Percentiles rank a stretch among this genome's conserved stretches.
Evolutionary conservation across 2,329 filamentous ascomycete genomes (phyloP).

Genomic region (Pestalotiopsis sp.): DNA sequence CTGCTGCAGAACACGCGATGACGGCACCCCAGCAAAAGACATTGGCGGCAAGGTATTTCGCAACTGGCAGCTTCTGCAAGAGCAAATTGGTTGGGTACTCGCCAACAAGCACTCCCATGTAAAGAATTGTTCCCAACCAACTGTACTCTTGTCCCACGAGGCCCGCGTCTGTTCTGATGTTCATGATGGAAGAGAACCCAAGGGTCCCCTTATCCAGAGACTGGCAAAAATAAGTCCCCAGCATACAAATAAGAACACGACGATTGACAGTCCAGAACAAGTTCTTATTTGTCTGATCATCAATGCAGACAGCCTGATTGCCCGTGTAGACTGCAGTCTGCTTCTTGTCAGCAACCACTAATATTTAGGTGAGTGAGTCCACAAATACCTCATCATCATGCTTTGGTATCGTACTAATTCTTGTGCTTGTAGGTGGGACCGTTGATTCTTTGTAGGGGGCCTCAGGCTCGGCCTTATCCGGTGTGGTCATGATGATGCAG

Average conservation of each 20-base stretch:
- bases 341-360: neutral
- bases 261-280: conserved; percentile 52
- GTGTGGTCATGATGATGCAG: neutral
- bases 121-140: conserved; percentile 39
- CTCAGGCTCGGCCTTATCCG: neutral
- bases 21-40: conserved; percentile 46
- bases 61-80: conserved; percentile 40
- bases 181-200: conserved; percentile 29
- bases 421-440: neutral
- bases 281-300: conserved; percentile 51
- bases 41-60: conserved; percentile 39
- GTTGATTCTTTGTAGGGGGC: neutral
- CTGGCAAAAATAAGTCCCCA: conserved; percentile 50
- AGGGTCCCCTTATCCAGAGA: conserved; percentile 35
- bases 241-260: conserved; percentile 50
- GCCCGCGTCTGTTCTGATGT: conserved; percentile 27
- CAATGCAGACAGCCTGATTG: conserved; percentile 39
- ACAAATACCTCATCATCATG: neutral
- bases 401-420: neutral
- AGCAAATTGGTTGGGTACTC: conserved; percentile 42
- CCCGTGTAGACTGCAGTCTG: conserved; percentile 14
- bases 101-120: conserved; percentile 43
- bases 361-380: neutral
- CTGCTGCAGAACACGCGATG: conserved; percentile 35
- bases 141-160: conserved; percentile 40